Conservation (phyloP, 2,329 filamentous ascomycete genomes). For the Westerdykella aurantiaca region DNA sequence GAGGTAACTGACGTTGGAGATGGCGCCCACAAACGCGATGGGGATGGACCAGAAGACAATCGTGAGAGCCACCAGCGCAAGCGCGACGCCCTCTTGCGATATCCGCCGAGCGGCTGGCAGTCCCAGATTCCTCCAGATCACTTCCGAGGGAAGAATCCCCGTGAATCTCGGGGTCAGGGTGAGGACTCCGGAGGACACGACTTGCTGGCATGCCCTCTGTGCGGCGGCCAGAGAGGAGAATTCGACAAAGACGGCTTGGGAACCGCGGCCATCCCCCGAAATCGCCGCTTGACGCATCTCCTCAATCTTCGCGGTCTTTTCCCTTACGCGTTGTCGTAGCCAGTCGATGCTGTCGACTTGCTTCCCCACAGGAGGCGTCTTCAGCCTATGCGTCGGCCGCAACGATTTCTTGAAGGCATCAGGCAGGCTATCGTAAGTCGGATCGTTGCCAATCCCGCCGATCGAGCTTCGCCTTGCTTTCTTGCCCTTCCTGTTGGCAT, state of each 20-base stretch:
- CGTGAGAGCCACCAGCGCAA: conserved; percentile 67
- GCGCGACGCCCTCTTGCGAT: conserved; percentile 66
- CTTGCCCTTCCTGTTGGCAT: conserved; percentile 68
- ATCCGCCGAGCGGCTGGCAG: conserved; percentile 79
- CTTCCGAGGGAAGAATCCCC: conserved; percentile 72
- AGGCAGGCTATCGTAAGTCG: conserved; percentile 47
- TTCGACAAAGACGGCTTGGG: conserved; percentile 83
- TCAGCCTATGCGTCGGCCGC: conserved; percentile 33
- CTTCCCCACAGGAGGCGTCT: conserved; percentile 59
- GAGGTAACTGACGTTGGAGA: conserved; percentile 77
- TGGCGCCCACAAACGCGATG: conserved; percentile 71
- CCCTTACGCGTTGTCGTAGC: conserved; percentile 71
- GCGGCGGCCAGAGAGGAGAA: conserved; percentile 78
- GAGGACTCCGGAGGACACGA: conserved; percentile 44
- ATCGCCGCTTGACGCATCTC: conserved; percentile 62
- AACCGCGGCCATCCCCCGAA: conserved; percentile 49
- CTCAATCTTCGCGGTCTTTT: conserved; percentile 66
- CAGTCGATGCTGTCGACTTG: conserved; percentile 95
- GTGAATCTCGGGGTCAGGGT: conserved; percentile 82
- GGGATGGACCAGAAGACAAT: conserved; percentile 84
- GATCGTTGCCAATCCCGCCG: conserved; percentile 39
- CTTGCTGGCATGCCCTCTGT: conserved; percentile 71
- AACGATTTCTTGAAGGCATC: conserved; percentile 60
- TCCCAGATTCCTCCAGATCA: conserved; percentile 80
- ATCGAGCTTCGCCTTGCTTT: conserved; percentile 52